Conservation (phyloP, 805 yeast species). For the baker's yeast (Saccharomyces cerevisiae) region DNA sequence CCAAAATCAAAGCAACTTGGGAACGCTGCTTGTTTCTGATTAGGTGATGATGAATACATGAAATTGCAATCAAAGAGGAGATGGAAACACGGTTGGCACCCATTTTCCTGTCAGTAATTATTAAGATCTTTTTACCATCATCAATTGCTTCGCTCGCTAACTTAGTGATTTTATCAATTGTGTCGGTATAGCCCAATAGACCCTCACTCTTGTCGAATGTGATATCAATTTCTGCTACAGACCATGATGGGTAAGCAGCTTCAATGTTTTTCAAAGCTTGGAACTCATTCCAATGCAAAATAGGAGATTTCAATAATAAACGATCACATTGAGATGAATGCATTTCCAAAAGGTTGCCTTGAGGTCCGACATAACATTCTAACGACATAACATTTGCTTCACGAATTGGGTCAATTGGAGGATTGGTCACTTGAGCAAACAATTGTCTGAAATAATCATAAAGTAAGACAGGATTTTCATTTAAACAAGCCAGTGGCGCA, state of each 20-base stretch:
- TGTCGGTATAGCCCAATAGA: slow-evolving; percentile 71
- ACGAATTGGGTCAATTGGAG: slow-evolving; percentile 97
- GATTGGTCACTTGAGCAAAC: slow-evolving; percentile 97
- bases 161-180: slow-evolving; percentile 78
- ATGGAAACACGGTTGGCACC: slow-evolving; percentile 62
- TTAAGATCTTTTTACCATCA: slow-evolving; percentile 61
- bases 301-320: slow-evolving; percentile 73
- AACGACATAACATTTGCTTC: slow-evolving; percentile 95
- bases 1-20: slow-evolving; percentile 82
- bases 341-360: slow-evolving; percentile 87
- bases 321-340: slow-evolving; percentile 87
- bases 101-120: slow-evolving; percentile 65
- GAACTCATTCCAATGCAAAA: slow-evolving; percentile 65
- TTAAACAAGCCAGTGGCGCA: slow-evolving; percentile 87
- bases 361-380: slow-evolving; percentile 97
- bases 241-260: slow-evolving; percentile 79
- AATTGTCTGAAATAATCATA: slow-evolving; percentile 93
- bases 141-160: slow-evolving; percentile 82
- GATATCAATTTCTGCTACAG: slow-evolving; percentile 72
- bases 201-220: slow-evolving; percentile 83
- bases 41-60: slow-evolving; percentile 94
- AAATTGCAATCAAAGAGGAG: slow-evolving; percentile 84
- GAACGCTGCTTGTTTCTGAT: slow-evolving; percentile 95
- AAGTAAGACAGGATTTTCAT: slow-evolving; percentile 82
- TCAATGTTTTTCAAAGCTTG: slow-evolving; percentile 65